Percentiles rank a stretch among this genome's conserved stretches.
Evolutionary conservation across 108 stramenopile species (phyloP).

Genomic region (Nitzschia sp.): DNA sequence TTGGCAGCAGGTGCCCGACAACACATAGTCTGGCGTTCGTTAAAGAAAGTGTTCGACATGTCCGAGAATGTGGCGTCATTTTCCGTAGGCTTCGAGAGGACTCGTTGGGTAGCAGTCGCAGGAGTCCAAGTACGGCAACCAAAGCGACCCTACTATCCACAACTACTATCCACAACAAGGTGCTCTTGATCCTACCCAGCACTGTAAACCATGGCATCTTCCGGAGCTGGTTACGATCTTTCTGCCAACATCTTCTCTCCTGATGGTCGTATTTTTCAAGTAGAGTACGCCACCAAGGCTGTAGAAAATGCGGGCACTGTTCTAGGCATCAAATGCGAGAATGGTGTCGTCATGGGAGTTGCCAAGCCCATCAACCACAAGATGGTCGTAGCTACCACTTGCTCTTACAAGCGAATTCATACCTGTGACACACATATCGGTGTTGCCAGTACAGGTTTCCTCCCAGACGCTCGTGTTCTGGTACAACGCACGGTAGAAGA

Average conservation of each 20-base stretch:
- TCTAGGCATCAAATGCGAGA: conserved; percentile 91
- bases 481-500: conserved; percentile 91
- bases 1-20: too few species aligned
- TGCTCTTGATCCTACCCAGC: background rate
- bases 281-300: conserved; percentile 93
- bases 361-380: conserved; percentile 90
- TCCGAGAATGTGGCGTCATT: background rate
- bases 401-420: conserved; percentile 73
- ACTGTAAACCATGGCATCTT: conserved; percentile 63
- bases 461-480: conserved; percentile 93
- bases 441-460: conserved; percentile 89
- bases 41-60: background rate
- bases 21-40: too few species aligned
- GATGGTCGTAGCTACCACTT: conserved; percentile 87
- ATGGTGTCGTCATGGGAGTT: conserved; percentile 96
- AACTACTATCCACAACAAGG: background rate
- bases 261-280: conserved; percentile 97
- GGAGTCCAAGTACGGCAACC: too few species aligned
- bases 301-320: conserved; percentile 92
- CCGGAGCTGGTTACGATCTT: conserved; percentile 92
- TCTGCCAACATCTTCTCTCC: conserved; percentile 96
- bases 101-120: background rate
- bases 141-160: too few species aligned
- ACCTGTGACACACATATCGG: conserved; percentile 72
- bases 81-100: conserved; percentile 16